Base-by-base conservation (phyloP, 139 green algal species). In the Micromonas pusilla region DNA sequence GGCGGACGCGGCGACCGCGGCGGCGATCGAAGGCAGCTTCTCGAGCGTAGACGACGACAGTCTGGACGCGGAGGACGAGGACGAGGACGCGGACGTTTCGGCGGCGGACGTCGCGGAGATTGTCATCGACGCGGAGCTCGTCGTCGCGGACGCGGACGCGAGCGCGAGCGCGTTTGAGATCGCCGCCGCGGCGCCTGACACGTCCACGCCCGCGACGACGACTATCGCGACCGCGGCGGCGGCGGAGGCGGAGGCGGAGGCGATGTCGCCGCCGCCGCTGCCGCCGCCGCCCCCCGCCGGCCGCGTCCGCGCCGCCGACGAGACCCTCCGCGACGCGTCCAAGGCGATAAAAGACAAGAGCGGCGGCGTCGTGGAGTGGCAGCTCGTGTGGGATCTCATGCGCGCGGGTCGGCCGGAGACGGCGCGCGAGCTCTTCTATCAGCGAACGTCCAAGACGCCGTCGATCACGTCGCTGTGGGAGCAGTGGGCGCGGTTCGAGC, bases 401-500 rank as follows among this genome's bases (percentile, higher is more conserved):
- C 30, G 52, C 28, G 28, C 53, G 26, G 72, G 72, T 0, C 30
- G 57, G 52, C 30, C 54, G 52, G 53, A 71, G 32, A 68, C 53
- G 1, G 72, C 72, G 52, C 52, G 72, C 20, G 39, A 78, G 72
- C n/a, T 78, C 39, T 70, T 78, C 16, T 70, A 70, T n/a, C 54
- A 78, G 19, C 57, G 72, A 31, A 70, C 72, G 16, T 52, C 57
- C 2, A 32, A 33, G 20, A 54, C 52, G 6, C 54, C 72, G n/a
- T 31, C 23, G 16, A 1, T 33, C 16, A 52, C 38, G 20, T 9
- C 30, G 31, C 16, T 70, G 32, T 78, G 72, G 72, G 72, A 70
- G 72, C 72, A 78, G 16, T 78, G 72, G 72, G 72, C 72, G 3
- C 2, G 53, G 26, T 70, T 78, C 45, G 72, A 78, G 52, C 72